These are phyloP conservation scores for Breviolum minutum DNA, from an alignment of 73 alveolate genomes.

Conservation along the genomic window DNA sequence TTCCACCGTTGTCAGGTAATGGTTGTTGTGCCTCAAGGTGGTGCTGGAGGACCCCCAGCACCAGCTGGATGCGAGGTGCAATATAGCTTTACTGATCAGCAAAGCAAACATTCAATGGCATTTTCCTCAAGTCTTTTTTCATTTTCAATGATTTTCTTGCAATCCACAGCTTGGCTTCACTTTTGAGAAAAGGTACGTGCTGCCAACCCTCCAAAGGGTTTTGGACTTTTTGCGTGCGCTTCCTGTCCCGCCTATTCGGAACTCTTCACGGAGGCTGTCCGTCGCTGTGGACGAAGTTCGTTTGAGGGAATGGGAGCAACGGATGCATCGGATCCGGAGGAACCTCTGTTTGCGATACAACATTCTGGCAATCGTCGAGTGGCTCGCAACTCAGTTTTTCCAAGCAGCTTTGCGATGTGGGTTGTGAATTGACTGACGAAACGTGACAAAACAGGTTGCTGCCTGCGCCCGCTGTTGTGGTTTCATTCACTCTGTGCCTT, in stretches of 20 bases:
- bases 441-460: not conserved
- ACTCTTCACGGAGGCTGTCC: conserved; percentile 44
- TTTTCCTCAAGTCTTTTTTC: no score
- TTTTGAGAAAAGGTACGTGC: conserved; percentile 22
- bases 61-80: conserved; percentile 58
- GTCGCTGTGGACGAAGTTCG: not conserved
- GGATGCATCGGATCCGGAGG: conserved; percentile 12
- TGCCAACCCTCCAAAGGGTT: conserved; percentile 55
- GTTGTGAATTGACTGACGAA: not conserved
- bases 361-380: conserved; percentile 83
- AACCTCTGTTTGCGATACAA: conserved; percentile 77
- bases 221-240: conserved; percentile 54
- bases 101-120: no score
- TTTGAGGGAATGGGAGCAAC: not conserved
- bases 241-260: conserved; percentile 45
- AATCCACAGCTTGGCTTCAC: no score
- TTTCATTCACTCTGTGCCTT: conserved; percentile 66
- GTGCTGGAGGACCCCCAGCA: conserved; percentile 46
- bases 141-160: no score
- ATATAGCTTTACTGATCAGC: not conserved
- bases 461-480: conserved; percentile 86
- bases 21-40: conserved; percentile 67
- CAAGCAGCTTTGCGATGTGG: not conserved
- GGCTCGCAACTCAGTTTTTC: not conserved
- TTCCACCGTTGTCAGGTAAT: not conserved